Base-by-base conservation (phyloP, 192 early-diverging fungal genomes). In the Backusella parvicylindrica region DNA sequence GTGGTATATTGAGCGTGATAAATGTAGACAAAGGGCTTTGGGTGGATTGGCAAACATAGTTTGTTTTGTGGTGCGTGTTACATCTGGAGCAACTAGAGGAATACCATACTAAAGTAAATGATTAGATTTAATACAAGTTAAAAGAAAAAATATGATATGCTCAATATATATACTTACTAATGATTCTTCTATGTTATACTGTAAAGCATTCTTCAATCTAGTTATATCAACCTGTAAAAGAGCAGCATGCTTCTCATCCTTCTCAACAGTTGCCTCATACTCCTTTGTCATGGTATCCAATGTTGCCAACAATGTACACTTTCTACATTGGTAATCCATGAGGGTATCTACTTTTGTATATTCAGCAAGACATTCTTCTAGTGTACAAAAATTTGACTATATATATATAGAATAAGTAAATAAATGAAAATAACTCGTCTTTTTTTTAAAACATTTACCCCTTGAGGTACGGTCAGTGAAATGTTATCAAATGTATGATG, bases 1-100 rank as follows among this genome's bases (percentile, higher is more conserved):
- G 12, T 92, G 88, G 68, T 89, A 71, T 79, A 96, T 88, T 6
- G 92, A 93, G n/a, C 95, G 89, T 63, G 94, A 93, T 64, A 98
- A 85, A 72, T 97, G 95, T 38, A 97, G 83, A 68, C 90, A 91
- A 8, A 98, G 88, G 31, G 92, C 86, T 30, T 83, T 85, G 6
- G 96, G 96, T 4, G 95, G 86, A 32, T 91, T 90, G 16, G 94
- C 96, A 81, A 98, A 89, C 86, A 95, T 91, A 8, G 91, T 91
- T 72, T 95, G 93, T 70, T 95, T 95, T 2, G 88, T 90, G 8
- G 93, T 87, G 31, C 75, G 73, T 23, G 76, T 72, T 8, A 74
- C 75, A 23, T 73, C 71, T 31, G 83, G 79, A 4, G 65, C 65
- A 16, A 77, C 69, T 9, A 83, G 68, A 6, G 79, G 69, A n/a